Evolutionary conservation across 148 eudicot genomes (phyloP), one percentile per base, ranked within the genome.

Genomic region (Rhododendron henanense): DNA sequence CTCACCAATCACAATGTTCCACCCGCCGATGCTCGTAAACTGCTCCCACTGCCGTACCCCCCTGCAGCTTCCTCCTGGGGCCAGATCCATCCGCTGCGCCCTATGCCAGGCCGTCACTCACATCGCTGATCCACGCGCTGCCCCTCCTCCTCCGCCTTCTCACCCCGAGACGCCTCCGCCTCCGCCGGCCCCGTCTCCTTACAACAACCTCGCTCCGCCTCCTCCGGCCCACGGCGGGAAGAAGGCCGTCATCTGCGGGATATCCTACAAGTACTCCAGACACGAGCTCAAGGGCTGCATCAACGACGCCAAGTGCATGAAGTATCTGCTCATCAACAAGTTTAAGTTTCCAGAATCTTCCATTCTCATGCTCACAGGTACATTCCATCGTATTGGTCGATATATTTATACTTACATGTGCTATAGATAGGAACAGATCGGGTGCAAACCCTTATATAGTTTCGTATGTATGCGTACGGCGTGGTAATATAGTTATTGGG

Each of bases 281-380:
- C 93, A 95, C 51, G 96, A 93, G 93, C 94, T 97, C 51, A 93
- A 93, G 51, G 99, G 99, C 11, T 95, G 98, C 55, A 89, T 97
- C 10, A 97, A 97, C 86, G 99, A 97, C 77, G 98, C 98, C 35
- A 97, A 97, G 91, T 95, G 95, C 83, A 97, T 97, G 99, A 91
- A 90, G 19, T 88, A 85, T 88, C 59, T 97, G 81, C 80, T 97
- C 84, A 88, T 95, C 1, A 93, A 93, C 39, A 93, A 90, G 92
- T 97, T 97, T 69, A 87, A 87, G 5, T 97, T 95, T 75, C 92
- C 98, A 0, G 88, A 97, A 80, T 89, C 95, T 50, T 91, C 94
- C 8, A 94, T 97, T 87, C 88, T 97, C 67, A 95, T 94, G 98
- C 98, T 97, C 47, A 97, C 95, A 39, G 98, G 99, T 97, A 84